phyloP scores from a whole-genome alignment of 108 stramenopile genomes.

The Mayamaea pseudoterrestris region DNA sequence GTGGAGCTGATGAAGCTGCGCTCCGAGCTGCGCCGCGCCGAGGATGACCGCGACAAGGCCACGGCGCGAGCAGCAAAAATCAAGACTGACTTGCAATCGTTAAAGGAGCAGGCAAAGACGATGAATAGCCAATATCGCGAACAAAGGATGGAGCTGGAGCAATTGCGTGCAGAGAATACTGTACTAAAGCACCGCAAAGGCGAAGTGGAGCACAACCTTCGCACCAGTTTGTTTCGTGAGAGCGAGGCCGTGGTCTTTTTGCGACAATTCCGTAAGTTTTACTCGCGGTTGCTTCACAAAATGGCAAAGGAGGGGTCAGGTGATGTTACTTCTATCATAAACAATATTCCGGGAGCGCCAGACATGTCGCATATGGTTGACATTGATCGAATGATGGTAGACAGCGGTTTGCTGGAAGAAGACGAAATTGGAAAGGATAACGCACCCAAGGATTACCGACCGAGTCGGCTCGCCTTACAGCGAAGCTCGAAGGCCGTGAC shows the following conservation, averaged over 20 bases:
- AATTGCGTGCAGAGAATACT: neutral
- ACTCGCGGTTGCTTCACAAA: conserved; percentile 44
- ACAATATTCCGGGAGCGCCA: conserved; percentile 52
- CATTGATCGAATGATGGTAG: conserved; percentile 64
- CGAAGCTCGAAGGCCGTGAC: no score
- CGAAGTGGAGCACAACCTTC: conserved; percentile 11
- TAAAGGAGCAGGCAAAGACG: neutral
- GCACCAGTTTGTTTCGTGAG: conserved; percentile 80
- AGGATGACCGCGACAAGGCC: neutral
- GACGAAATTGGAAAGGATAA: conserved; percentile 27
- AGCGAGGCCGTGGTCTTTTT: conserved; percentile 78
- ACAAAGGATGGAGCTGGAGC: neutral
- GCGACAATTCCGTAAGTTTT: conserved; percentile 73
- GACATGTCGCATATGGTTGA: conserved; percentile 67
- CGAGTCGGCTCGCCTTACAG: conserved; percentile 11
- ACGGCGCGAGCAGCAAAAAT: neutral
- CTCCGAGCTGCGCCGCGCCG: neutral
- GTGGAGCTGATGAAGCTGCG: neutral
- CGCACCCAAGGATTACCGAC: conserved; percentile 25
- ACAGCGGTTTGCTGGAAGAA: conserved; percentile 74
- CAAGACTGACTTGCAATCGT: neutral
- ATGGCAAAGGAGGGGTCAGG: conserved; percentile 63
- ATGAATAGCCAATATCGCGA: no score
- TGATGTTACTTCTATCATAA: conserved; percentile 23
- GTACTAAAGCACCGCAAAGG: neutral